Base-by-base conservation (phyloP, 2,329 filamentous ascomycete genomes). In the Sporothrix brasiliensis region DNA sequence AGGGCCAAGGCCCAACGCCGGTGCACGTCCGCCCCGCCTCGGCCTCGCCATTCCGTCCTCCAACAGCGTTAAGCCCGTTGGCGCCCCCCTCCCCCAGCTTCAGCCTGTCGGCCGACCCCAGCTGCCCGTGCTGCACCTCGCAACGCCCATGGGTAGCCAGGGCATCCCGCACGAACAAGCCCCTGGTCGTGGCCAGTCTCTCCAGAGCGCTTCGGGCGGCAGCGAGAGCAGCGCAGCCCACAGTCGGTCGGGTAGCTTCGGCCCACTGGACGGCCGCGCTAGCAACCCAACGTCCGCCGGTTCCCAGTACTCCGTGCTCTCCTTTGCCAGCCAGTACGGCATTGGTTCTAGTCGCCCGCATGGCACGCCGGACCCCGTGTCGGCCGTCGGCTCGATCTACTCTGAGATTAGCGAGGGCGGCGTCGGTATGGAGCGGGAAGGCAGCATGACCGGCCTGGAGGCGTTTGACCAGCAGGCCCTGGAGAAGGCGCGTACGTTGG, bases 11-110 rank as follows among this genome's bases (percentile, higher is more conserved):
- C 85, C 85, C 73, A 85, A 84, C 75, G 83, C 85, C 74, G 89
- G 88, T 71, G 83, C 85, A 72, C 86, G 91, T 73, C 85, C 91
- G 68, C 93, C 93, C 39, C 89, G 91, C 76, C 86, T 98, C 71
- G 94, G 93, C 58, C 87, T 98, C 70, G 92, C 94, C 60, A 98
- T 98, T 71, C 94, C 94, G 53, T 89, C 92, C 0, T 97, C 93
- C 49, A 92, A 93, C 65, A 94, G 89, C 81, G 90, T 85, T 73
- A 92, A 94, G 79, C 89, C 94, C 1, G 88, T 95, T 67, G 87
- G 86, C 74, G 85, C 83, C 75, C 79, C 74, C 78, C 79, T 73
- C 79, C 78, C 70, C 14, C 71, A 54, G 39, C 71, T 60, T 0
- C 72, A 71, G 50, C 69, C 71, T 1, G 70, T 47, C 66, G 79